Base-by-base conservation (phyloP, 306 rosid species). In the Alnus rubra region DNA sequence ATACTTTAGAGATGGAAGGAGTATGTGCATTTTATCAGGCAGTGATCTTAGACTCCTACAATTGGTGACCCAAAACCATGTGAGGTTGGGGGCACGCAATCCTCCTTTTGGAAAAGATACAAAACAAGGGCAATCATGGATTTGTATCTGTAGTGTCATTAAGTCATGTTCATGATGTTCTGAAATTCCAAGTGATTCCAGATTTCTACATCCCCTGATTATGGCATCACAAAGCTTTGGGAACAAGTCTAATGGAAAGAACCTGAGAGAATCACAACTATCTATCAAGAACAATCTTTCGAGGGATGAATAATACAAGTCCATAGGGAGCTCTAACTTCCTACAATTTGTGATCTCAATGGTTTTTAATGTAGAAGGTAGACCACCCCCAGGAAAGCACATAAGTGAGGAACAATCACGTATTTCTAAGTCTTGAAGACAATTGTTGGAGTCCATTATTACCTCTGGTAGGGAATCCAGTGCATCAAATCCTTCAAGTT, bases 171-270 rank as follows among this genome's bases (percentile, higher is more conserved):
- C 23, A 42, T 53, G 39, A 12, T 18, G 5, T 28, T 37, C 44
- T 28, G 15, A 15, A 2, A 23, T 7, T 1, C 47, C 48, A 13
- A 77, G 31, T 7, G 35, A 37, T 42, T 68, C 75, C 12, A 68
- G 81, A 69, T 77, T 77, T 4, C 48, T 19, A 28, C 81, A 52
- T 2, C 47, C 76, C 54, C 67, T 53, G 18, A 79, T 31, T 9
- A 39, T 37, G 23, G 39, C 12, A 37, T 1, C 1, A 3, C 1
- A 37, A 54, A 77, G 69, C 45, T 77, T 42, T 0, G 65, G 74
- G 39, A 76, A 76, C 2, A 64, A 65, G 9, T 64, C 35, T 15
- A 76, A 31, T 0, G 80, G 55, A 54, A 77, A 77, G 31, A 3
- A 19, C 45, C 6, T 13, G 0, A 54, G 74, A 23, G 75, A 77